Conservation (phyloP, 164 flowering plant species). For the Umbilicus rupestris region DNA sequence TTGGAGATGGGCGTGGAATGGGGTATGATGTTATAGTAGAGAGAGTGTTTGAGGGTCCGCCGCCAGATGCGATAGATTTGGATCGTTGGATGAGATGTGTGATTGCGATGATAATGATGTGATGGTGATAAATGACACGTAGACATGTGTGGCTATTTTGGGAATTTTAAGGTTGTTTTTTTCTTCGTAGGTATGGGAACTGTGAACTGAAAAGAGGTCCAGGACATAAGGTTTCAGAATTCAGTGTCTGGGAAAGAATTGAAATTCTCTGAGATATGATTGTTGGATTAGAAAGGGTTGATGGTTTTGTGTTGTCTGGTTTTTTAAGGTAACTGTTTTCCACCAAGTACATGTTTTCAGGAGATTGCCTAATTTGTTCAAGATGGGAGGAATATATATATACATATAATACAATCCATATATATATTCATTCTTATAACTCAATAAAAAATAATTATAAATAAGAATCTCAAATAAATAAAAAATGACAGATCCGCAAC, state of each 20-base stretch:
- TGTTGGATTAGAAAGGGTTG: background rate
- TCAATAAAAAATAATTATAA: no score
- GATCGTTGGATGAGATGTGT: slow-evolving; percentile 1
- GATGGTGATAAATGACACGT: background rate
- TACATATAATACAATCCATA: no score
- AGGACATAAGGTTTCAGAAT: background rate
- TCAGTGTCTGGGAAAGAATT: no score
- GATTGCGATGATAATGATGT: background rate
- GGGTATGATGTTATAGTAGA: no score
- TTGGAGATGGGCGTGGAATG: no score
- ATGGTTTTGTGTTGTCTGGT: background rate
- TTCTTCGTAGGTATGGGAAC: no score
- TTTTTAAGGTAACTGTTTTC: background rate
- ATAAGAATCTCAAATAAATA: no score
- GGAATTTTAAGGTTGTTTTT: background rate
- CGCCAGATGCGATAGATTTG: background rate
- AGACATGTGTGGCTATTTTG: background rate
- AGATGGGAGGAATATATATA: no score
- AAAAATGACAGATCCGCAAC: no score
- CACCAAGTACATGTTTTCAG: background rate
- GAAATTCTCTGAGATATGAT: no score
- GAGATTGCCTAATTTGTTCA: background rate
- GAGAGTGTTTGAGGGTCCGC: background rate
- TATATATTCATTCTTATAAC: no score
- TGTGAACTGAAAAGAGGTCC: background rate